Percentiles rank a stretch among this genome's conserved stretches.
These are phyloP conservation scores for Sonneratia alba DNA, from an alignment of 345 rosid genomes.

Conservation along the genomic window DNA sequence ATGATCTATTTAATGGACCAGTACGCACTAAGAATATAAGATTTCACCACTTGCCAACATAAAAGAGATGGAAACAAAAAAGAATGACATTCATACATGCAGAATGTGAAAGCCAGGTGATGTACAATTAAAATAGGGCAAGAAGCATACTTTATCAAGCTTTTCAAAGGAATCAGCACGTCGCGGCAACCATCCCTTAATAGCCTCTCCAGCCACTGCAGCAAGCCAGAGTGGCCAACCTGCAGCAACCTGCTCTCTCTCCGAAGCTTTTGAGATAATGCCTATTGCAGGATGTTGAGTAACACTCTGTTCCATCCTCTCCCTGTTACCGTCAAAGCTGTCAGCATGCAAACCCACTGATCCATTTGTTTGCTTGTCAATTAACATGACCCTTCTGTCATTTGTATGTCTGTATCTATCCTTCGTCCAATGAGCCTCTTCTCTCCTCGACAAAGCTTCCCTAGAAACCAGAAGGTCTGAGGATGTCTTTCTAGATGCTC, in stretches of 20 bases:
- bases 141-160: constrained; percentile 71
- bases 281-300: constrained; percentile 50
- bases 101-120: neutral
- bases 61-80: neutral
- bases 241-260: constrained; percentile 92
- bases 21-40: no score
- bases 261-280: constrained; percentile 56
- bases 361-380: constrained; percentile 64
- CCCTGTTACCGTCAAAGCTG: constrained; percentile 58
- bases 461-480: constrained; percentile 48
- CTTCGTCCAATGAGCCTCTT: constrained; percentile 44
- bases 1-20: no score
- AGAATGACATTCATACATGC: neutral
- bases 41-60: neutral
- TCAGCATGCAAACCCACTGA: constrained; percentile 45
- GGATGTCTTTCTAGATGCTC: constrained; percentile 54
- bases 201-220: constrained; percentile 95
- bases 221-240: constrained; percentile 99
- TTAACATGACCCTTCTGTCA: constrained; percentile 46
- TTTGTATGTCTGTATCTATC: constrained; percentile 39
- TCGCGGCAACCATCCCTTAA: constrained; percentile 89
- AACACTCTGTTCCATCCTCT: constrained; percentile 43
- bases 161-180: constrained; percentile 97
- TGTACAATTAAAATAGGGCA: constrained; percentile 9
- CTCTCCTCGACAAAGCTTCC: constrained; percentile 65